These are phyloP conservation scores for Metschnikowia koreensis DNA, from an alignment of 805 yeast genomes.

Conservation along the genomic window DNA sequence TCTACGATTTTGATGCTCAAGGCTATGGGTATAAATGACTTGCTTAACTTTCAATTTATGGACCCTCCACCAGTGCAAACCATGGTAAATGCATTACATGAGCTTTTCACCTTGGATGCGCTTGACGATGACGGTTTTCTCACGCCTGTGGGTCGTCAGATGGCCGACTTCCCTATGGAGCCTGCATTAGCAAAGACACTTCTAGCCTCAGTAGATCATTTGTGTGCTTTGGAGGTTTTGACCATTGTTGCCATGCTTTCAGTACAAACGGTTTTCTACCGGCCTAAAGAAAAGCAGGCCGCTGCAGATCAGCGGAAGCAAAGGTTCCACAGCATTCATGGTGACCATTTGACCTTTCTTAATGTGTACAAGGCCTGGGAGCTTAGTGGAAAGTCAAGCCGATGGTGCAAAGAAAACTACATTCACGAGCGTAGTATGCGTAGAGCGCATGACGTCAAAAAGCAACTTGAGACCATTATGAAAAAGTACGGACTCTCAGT, in stretches of 20 bases:
- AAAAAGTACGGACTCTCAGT: conserved; percentile 45
- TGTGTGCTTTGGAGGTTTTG: conserved; percentile 76
- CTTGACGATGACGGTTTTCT: conserved; percentile 74
- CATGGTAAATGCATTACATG: conserved; percentile 75
- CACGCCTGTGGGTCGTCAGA: conserved; percentile 72
- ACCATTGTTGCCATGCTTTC: conserved; percentile 89
- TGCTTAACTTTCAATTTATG: conserved; percentile 82
- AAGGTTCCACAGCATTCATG: conserved; percentile 69
- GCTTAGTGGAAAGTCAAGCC: conserved; percentile 47
- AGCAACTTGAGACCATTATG: conserved; percentile 63
- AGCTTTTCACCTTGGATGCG: conserved; percentile 79
- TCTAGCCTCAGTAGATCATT: conserved; percentile 64
- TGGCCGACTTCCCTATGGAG: conserved; percentile 95
- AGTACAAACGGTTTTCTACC: conserved; percentile 73
- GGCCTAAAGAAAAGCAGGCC: conserved; percentile 76
- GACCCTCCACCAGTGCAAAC: conserved; percentile 84
- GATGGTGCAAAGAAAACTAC: conserved; percentile 80
- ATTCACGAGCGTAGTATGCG: conserved; percentile 75
- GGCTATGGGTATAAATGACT: conserved; percentile 85
- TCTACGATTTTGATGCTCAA: conserved; percentile 81
- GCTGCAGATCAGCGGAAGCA: conserved; percentile 77
- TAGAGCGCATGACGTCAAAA: conserved; percentile 76
- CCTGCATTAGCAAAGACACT: conserved; percentile 84
- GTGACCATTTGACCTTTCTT: conserved; percentile 81
- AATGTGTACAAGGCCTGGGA: conserved; percentile 82